Conservation (phyloP, 805 yeast genomes). For the Yamadazyma tumulicola region DNA sequence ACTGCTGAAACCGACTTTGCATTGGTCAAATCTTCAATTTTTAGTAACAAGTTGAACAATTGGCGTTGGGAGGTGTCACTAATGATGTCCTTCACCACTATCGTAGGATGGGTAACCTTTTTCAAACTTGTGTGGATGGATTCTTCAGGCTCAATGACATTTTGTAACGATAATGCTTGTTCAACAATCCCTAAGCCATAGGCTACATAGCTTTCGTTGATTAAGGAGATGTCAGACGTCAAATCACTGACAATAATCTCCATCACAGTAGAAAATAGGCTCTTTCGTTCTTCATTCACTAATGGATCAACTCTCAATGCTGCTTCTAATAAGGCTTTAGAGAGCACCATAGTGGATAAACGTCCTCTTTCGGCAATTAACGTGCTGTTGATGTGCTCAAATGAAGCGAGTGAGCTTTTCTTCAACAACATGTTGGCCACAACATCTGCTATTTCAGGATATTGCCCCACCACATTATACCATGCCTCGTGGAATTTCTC, state of each 20-base stretch:
- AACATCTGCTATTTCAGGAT: constrained; percentile 3
- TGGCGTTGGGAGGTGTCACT: constrained; percentile 18
- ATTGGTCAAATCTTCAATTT: constrained; percentile 36
- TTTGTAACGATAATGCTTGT: constrained; percentile 48
- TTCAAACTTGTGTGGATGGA: constrained; percentile 16
- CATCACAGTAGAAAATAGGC: neutral
- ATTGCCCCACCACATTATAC: constrained; percentile 7
- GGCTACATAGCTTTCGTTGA: constrained; percentile 54
- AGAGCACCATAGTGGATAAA: neutral
- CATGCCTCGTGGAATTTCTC: constrained; percentile 2
- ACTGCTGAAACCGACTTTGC: constrained; percentile 50
- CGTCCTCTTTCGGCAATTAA: neutral
- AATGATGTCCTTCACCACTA: constrained; percentile 14
- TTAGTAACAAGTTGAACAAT: constrained; percentile 44
- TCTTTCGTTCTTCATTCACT: neutral
- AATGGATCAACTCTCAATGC: neutral
- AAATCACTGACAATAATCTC: constrained; percentile 7
- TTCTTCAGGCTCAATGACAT: constrained; percentile 45
- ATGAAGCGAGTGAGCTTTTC: neutral
- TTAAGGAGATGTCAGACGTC: constrained; percentile 9
- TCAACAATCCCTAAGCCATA: constrained; percentile 55
- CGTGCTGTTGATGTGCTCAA: neutral
- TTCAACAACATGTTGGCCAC: constrained; percentile 8
- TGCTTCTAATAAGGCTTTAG: constrained; percentile 5
- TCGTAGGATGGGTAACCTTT: constrained; percentile 5